Base-by-base conservation (phyloP, 176 grass and related monocot species). In the Eleusine indica region DNA sequence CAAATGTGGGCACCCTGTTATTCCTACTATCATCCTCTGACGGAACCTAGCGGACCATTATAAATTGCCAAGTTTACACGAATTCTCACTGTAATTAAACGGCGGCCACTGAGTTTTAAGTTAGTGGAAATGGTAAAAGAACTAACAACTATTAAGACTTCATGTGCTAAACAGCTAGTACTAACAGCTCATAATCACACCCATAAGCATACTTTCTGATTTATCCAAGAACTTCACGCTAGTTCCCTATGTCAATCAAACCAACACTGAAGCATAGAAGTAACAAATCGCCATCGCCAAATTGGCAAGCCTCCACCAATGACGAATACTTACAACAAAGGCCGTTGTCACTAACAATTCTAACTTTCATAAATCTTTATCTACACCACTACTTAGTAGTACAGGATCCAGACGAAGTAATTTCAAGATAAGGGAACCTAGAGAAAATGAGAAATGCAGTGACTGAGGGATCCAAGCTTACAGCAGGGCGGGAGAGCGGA, bases 401-500 rank as follows among this genome's bases (percentile, higher is more conserved):
- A 41, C 12, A 41, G 19, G 48, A 51, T 71, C 25, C 44, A 88
- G 12, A 25, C 22, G 12, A 52, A 75, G 46, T 71, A 48, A 56
- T 1, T 6, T 3, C 41, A 17, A 39, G 66, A 71, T 60, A 47
- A 52, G 43, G 4, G n/a, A 80, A 82, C 29, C 62, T 52, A 40
- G 21, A 18, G 4, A 25, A 25, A 25, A 25, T 25, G 25, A 25
- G 25, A 67, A 87, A 46, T 29, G 57, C 29, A 68, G 49, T 2
- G 49, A 67, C 9, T 11, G 60, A 72, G 17, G n/a, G 44, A 77
- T 25, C 35, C 46, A 28, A 48, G 70, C 80, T 79, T 94, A 97
- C 94, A 97, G 28, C 56, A 48, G 38, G 83, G 80, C 37, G 92
- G 89, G 68, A 94, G 94, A 2, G 85, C 73, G 46, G 88, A 94